Evolutionary conservation across 1,284 basidiomycete genomes (phyloP), one percentile per base, ranked within the genome.

Genomic region (Bondarzewia mesenterica): DNA sequence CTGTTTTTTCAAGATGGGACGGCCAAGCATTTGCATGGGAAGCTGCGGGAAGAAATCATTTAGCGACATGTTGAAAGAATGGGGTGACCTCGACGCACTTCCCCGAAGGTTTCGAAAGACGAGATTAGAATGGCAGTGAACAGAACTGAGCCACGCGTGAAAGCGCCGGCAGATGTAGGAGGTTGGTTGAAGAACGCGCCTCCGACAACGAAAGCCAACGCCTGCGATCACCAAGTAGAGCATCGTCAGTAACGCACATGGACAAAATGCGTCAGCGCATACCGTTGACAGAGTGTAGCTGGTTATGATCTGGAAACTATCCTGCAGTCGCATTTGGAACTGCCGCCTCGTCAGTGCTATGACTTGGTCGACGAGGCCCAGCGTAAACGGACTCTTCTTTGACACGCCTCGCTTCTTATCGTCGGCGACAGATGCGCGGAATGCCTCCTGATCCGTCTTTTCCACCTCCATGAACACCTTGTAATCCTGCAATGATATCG

Each of bases 111-210:
- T 59, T 84, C 84, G 48, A 92, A 69, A 56, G 79, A 80, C 47
- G 82, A 85, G 26, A 85, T 85, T 29, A 94, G 67, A 47, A 93
- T 66, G 38, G 83, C 82, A 40, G 71, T 60, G 65, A 93, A 93
- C 44, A 94, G 78, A 40, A 90, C 79, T 66, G 89, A 82, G 22
- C 89, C 93, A 53, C 91, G 80, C n/a, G 90, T 92, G 68, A 95
- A 95, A 0, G 86, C 89, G 40, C 91, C 91, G 25, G 78, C 76
- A 6, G 90, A 80, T 0, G 85, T 83, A 14, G 74, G 58, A 2
- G 89, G 88, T 22, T 88, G 73, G 49, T 88, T 79, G 57, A 80
- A 79, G 68, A 79, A 93, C 16, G 83, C 80, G 15, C 76, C 82
- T 27, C 91, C 91, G 55, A 88, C 74, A 48, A 96, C 78, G 44